These are phyloP conservation scores for Fusarium sp. DNA, from an alignment of 2,329 filamentous ascomycete species.

Conservation along the genomic window DNA sequence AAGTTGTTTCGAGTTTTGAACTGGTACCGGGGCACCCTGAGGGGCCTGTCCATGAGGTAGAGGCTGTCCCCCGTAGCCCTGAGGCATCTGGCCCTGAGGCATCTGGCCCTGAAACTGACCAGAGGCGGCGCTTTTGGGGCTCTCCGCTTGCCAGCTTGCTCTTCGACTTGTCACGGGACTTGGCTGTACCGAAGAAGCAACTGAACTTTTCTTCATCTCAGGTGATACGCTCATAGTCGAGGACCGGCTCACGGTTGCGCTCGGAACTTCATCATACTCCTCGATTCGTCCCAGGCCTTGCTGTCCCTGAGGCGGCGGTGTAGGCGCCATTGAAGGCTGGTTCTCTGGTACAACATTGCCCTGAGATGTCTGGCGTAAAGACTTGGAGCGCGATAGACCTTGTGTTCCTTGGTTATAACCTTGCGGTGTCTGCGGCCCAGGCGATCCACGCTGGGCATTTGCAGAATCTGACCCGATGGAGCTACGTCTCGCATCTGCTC, in stretches of 20 bases:
- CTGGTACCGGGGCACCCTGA: constrained; percentile 14
- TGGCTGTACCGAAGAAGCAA: constrained; percentile 36
- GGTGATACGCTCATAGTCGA: constrained; percentile 35
- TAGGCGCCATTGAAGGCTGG: constrained; percentile 13
- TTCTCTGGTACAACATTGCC: constrained; percentile 18
- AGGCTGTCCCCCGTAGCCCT: constrained; percentile 22
- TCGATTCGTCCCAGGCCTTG: constrained; percentile 47
- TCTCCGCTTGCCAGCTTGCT: constrained; percentile 43
- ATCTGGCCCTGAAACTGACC: constrained; percentile 27
- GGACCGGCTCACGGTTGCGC: constrained; percentile 35
- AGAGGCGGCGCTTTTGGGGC: constrained; percentile 23
- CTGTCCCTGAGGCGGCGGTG: constrained; percentile 34
- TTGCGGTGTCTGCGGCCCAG: constrained; percentile 23
- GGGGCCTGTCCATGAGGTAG: constrained; percentile 10
- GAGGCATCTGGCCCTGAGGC: constrained; percentile 19
- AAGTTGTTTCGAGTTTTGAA: constrained; percentile 30
- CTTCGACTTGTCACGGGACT: constrained; percentile 42
- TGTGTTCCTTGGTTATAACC: constrained; percentile 10
- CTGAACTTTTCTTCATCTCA: constrained; percentile 34
- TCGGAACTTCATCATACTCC: constrained; percentile 45
- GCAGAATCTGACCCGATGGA: constrained; percentile 41
- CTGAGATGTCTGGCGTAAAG: constrained; percentile 35
- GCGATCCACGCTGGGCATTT: constrained; percentile 28
- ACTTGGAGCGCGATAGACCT: constrained; percentile 29
- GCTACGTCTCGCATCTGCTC: constrained; percentile 42